These are phyloP conservation scores for Zygosaccharomyces sapae DNA, from an alignment of 1,139 yeast genomes.

Conservation along the genomic window DNA sequence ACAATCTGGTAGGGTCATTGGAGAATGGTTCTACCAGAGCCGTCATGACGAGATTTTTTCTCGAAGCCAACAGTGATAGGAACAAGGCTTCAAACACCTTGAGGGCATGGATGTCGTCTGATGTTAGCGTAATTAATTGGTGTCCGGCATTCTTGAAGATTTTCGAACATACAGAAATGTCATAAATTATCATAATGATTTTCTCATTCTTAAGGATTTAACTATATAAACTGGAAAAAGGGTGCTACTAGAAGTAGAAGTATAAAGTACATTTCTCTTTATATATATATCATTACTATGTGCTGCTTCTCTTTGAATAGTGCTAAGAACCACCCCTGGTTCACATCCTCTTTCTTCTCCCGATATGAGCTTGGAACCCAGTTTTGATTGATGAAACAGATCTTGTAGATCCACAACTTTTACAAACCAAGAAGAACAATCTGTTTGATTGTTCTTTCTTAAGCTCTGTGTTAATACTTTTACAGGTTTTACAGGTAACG, in stretches of 20 bases:
- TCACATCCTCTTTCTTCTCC: constrained; percentile 37
- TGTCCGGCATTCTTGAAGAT: constrained; percentile 36
- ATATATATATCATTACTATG: constrained; percentile 9
- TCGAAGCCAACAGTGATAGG: constrained; percentile 14
- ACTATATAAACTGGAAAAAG: constrained; percentile 9
- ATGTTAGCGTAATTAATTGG: constrained; percentile 34
- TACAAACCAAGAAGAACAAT: constrained; percentile 95
- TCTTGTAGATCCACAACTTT: constrained; percentile 96
- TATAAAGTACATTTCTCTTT: constrained; percentile 11
- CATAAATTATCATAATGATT: background rate
- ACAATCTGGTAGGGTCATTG: constrained; percentile 21
- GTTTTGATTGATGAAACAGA: constrained; percentile 97
- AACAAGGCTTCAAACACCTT: constrained; percentile 20
- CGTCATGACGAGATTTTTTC: constrained; percentile 25
- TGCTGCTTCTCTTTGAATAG: constrained; percentile 1
- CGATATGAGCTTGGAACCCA: constrained; percentile 96
- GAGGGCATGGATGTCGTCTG: constrained; percentile 34
- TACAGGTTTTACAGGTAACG: constrained; percentile 98
- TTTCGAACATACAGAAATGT: constrained; percentile 14
- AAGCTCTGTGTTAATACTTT: constrained; percentile 92
- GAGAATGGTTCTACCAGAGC: constrained; percentile 21
- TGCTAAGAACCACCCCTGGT: constrained; percentile 9
- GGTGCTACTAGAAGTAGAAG: constrained; percentile 1
- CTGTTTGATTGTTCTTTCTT: constrained; percentile 95
- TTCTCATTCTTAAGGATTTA: background rate